Conservation (phyloP, 2,329 filamentous ascomycete species). For the Dothiorella sarmentorum region DNA sequence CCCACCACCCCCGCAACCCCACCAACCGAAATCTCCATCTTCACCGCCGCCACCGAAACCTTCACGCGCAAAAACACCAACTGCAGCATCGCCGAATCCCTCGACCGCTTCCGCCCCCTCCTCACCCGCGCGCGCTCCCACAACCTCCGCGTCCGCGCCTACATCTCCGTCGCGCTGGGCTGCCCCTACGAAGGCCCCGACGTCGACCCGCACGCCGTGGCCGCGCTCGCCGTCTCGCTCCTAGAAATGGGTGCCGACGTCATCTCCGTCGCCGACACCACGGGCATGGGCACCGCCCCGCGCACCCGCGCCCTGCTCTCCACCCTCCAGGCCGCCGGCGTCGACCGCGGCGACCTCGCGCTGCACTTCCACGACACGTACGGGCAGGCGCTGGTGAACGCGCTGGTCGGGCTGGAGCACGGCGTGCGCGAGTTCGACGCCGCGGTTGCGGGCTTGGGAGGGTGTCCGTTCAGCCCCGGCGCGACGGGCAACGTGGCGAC, state of each 20-base stretch:
- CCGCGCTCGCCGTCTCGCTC: constrained; percentile 60
- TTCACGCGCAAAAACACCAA: constrained; percentile 83
- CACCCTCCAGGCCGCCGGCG: constrained; percentile 62
- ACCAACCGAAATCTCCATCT: constrained; percentile 74
- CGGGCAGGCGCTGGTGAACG: constrained; percentile 80
- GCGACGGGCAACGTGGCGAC: constrained; percentile 84
- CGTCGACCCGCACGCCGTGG: constrained; percentile 54
- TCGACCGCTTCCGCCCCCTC: constrained; percentile 66
- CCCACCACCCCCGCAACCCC: constrained; percentile 44
- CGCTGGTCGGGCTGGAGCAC: constrained; percentile 70
- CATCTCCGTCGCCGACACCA: constrained; percentile 86
- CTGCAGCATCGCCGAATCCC: constrained; percentile 70
- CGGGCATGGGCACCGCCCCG: constrained; percentile 82
- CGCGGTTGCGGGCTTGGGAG: constrained; percentile 75
- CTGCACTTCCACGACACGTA: constrained; percentile 91
- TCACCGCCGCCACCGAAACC: constrained; percentile 75
- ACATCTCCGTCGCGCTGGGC: constrained; percentile 69
- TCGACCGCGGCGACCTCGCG: constrained; percentile 67
- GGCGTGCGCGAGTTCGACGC: constrained; percentile 77
- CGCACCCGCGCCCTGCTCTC: constrained; percentile 62
- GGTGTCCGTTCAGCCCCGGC: constrained; percentile 80
- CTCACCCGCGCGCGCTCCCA: constrained; percentile 64
- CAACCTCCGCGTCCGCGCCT: constrained; percentile 69
- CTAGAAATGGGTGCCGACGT: constrained; percentile 87
- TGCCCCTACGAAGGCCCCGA: constrained; percentile 69